Evolutionary conservation across 129 eudicot species (phyloP), one percentile per base, ranked within the genome.

Genomic region (Saussurea involucrata): DNA sequence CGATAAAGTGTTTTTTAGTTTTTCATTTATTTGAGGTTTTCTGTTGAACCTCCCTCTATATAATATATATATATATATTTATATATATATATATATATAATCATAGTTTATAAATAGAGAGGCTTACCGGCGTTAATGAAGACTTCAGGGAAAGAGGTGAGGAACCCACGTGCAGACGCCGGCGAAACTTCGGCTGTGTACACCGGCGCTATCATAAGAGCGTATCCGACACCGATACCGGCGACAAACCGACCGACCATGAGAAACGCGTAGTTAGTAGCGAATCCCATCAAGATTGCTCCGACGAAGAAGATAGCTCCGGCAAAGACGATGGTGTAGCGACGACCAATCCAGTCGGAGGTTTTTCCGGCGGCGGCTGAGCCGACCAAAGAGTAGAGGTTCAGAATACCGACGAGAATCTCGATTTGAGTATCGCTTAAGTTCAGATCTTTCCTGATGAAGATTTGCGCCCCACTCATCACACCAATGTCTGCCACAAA

Each of bases 301-400:
- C 96, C 96, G 4, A 32, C 46, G 70, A 87, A 87, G 82, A 90
- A 87, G 15, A 87, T 81, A n/a, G 78, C 92, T 17, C 81, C 89
- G 34, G 92, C 96, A 4, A 87, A 78, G 32, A 87, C 82, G 9
- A 87, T 87, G 11, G 95, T 90, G 81, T 83, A 87, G 21, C 96
- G 88, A 1, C 96, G 96, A 49, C 96, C 96, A 17, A 90, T 83
- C 92, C 85, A 85, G 82, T 90, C 96, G 44, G 96, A 87, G 0
- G 92, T 87, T 42, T 81, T 63, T 12, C 92, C 96, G 32, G 88
- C 96, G n/a, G 84, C 87, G 33, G 85, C 87, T 29, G 92, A 83
- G 46, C 96, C 96, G 33, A 87, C 37, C 29, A 90, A 80, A 10
- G 82, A 87, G 76, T 85, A 87, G 36, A 90, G 8, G 77, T 90